Percentiles rank a stretch among this genome's conserved stretches.
phyloP scores from a whole-genome alignment of 2,329 filamentous ascomycete species.

The Plectosphaerella cucumerina region DNA sequence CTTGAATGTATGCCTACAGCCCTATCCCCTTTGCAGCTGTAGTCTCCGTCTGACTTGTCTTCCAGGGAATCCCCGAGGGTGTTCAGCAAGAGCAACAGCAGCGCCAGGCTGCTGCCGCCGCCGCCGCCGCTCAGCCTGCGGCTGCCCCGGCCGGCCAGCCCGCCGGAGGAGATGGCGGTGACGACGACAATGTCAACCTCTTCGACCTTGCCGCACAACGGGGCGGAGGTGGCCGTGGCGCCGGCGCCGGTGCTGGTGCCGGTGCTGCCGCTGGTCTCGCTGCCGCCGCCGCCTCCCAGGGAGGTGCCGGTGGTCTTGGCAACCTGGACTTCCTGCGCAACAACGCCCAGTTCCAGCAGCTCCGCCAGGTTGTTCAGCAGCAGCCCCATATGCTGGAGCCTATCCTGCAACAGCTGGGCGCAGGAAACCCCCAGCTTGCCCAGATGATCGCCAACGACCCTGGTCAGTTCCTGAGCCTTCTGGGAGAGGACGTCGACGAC shows the following conservation, averaged over 20 bases:
- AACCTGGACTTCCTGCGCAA: constrained; percentile 92
- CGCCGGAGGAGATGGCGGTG: constrained; percentile 36
- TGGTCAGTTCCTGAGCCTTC: constrained; percentile 84
- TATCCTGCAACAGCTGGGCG: constrained; percentile 91
- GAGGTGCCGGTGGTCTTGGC: constrained; percentile 51
- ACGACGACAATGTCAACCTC: constrained; percentile 72
- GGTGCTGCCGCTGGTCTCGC: constrained; percentile 38
- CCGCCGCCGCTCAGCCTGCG: constrained; percentile 36
- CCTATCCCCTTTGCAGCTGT: neutral
- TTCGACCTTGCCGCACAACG: constrained; percentile 90
- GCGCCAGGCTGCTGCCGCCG: constrained; percentile 27
- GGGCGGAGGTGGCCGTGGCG: constrained; percentile 35
- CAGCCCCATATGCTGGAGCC: constrained; percentile 98
- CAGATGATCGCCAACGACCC: constrained; percentile 88
- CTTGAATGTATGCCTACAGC: constrained; percentile 59
- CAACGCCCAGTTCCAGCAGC: constrained; percentile 96
- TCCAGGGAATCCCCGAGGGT: constrained; percentile 84
- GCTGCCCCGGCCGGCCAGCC: constrained; percentile 31
- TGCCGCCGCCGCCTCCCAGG: constrained; percentile 46
- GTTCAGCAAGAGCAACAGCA: constrained; percentile 64
- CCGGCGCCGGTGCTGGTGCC: constrained; percentile 35
- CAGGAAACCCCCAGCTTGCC: constrained; percentile 91
- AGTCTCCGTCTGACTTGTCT: neutral
- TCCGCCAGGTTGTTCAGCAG: constrained; percentile 94
- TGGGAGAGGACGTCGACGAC: constrained; percentile 83